Evolutionary conservation across 805 yeast genomes (phyloP), one percentile per base, ranked within the genome.

Genomic region (Yarrowia yakushimensis): DNA sequence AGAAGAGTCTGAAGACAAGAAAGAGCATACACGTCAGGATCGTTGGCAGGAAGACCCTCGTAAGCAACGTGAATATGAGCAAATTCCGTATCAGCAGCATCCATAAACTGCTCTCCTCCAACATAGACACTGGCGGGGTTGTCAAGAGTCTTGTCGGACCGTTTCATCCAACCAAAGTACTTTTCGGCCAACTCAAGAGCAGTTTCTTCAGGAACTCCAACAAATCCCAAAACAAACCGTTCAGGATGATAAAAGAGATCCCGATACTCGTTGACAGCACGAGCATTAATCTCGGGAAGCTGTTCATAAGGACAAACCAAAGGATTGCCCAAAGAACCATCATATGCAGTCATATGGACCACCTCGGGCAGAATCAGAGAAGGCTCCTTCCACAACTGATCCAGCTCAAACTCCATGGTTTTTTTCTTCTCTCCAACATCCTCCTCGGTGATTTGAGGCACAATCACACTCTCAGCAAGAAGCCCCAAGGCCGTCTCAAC

Each of bases 361-460:
- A 92, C 76, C 72, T 94, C 99, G 0, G 98, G 98, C 42, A 94
- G 77, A 57, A 88, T 82, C 70, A 89, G 74, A 37, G 93, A 97
- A 7, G 93, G 91, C 70, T 90, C 92, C 66, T 82, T 79, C 83
- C 87, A 81, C 60, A 94, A 82, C 76, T 90, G 97, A 62, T 82
- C 83, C 60, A 90, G 83, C 75, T 93, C 99, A 74, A 87, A 94
- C 64, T 79, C 80, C 1, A 93, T 89, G 1, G 93, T 85, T 45
- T 79, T 77, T 59, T 85, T 80, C 67, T 92, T 91, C 68, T 88
- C 94, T 31, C 77, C 78, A 17, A 94, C 76, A 70, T 93, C 98
- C 57, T 81, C 82, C 15, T 82, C 84, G 1, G 87, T 78, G 39
- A 92, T 75, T 41, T 73, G 73, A 9, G 99, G 98, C 63, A 77